phyloP scores from a whole-genome alignment of 441 rosid species.

The Erysimum cheiri region DNA sequence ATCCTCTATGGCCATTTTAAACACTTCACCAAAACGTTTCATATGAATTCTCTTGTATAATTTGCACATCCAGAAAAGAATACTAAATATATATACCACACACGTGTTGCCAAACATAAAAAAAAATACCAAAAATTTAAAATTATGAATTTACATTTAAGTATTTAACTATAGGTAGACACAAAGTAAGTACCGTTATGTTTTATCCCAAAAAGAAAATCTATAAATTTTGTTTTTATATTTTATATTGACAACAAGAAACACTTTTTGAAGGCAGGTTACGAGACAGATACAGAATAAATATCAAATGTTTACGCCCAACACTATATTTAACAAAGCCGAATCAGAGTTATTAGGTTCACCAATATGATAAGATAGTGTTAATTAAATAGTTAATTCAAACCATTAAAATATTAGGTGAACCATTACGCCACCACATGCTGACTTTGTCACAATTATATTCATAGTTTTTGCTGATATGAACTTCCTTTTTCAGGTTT shows the following conservation, averaged over 20 bases:
- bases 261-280: too few relatives aligned
- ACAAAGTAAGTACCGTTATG: too few relatives aligned
- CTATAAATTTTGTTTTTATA: too few relatives aligned
- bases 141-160: neutral
- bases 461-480: neutral
- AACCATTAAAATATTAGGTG: constrained; percentile 33
- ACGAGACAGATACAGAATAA: too few relatives aligned
- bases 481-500: neutral
- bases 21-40: neutral
- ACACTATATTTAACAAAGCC: neutral
- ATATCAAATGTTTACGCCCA: too few relatives aligned
- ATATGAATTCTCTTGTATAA: neutral
- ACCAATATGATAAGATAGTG: neutral
- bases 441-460: constrained; percentile 28
- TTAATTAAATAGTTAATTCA: neutral
- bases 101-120: neutral
- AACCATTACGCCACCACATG: constrained; percentile 36
- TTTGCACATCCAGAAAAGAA: neutral
- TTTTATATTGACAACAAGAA: too few relatives aligned
- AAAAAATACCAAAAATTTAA: neutral
- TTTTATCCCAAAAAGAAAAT: too few relatives aligned
- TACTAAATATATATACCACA: neutral
- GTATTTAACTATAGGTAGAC: too few relatives aligned
- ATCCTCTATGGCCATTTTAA: neutral
- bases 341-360: constrained; percentile 14